Base-by-base conservation (phyloP, 2,329 filamentous ascomycete species). In the Penicillium griseofulvum region DNA sequence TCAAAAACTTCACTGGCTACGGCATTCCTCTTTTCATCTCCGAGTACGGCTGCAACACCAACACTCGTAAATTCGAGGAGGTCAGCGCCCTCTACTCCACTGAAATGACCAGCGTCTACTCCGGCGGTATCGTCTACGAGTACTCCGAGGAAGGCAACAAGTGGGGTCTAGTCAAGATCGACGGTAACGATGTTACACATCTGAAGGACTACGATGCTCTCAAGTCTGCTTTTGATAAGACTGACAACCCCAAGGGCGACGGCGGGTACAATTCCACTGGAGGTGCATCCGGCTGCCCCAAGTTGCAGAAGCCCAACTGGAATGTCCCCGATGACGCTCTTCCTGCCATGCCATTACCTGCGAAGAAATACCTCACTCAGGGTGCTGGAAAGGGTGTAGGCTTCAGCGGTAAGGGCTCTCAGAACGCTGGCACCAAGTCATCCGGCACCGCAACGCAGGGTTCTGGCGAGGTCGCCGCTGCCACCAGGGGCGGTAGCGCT, bases 111-210 rank as follows among this genome's bases (percentile, higher is more conserved):
- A 65, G 74, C 17, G 91, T 97, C 68, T 97, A 96, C 83, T 97
- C 92, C 38, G 94, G 94, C 68, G 94, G 94, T 73, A 84, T 99
- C 36, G 89, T 97, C 74, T 99, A 97, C 78, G 92, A 97, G 77
- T 99, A 96, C 80, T 87, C 89, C 10, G 89, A 95, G 76, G 91
- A 95, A 75, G 81, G 81, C 58, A 90, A 87, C 77, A 81, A 87
- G 43, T 97, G 86, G 74, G 93, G 92, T 61, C 87, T 96, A 56
- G 91, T 92, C 70, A 76, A 83, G 55, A 79, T 94, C 68, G 69
- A 74, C 44, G 82, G 81, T 60, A 66, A 74, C 70, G 75, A 74
- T 28, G 81, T 89, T 28, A 77, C 76, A 31, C 82, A 87, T 61
- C 76, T 81, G 31, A 59, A 74, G 38, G 89, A 93, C 68, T 96